Base-by-base conservation (phyloP, 352 stramenopile species). In the Globisporangium cylindrosporum region DNA sequence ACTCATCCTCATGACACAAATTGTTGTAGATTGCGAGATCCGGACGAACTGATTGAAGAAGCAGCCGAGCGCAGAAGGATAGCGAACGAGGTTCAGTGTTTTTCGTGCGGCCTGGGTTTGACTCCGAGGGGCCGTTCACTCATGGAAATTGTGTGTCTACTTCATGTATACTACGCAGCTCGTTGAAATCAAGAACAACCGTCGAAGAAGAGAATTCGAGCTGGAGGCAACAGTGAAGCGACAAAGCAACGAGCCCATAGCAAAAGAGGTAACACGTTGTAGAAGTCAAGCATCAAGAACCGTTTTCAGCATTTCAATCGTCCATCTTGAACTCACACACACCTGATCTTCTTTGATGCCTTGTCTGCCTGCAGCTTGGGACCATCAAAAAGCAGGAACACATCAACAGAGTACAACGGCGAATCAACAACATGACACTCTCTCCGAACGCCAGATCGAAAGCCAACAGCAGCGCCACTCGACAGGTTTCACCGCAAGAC, bases 1-100 rank as follows among this genome's bases (percentile, higher is more conserved):
- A 6, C 25, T 61, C 25, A 14, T 61, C 24, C 27, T 61, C 18
- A 14, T 15, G 15, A 0, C 20, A 24, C 2, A 51, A 12, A 51
- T 49, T 29, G 6, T 32, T 25, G 25, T 43, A 84, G 77, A 24
- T 57, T 84, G 20, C 65, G 73, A 18, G 61, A 64, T 46, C 64
- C 73, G 29, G 56, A 75, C 22, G 58, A 73, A n/a, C 34, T 76
- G 5, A 79, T 86, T 10, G 54, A 69, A 36, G 72, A 79, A 49
- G 74, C 76, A 24, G 68, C 53, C 2, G 74, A 74, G 14, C 70
- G 72, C 25, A 67, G 69, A 48, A 61, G 66, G 51, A 61, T 69
- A 25, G 53, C 49, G 25, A 59, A 76, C 34, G 75, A 82, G 75
- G 77, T 81, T 18, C 20, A 29, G 38, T 29, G 24, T 25, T 34